Conservation (phyloP, 768 basidiomycete genomes). For the Calvatia gigantea region DNA sequence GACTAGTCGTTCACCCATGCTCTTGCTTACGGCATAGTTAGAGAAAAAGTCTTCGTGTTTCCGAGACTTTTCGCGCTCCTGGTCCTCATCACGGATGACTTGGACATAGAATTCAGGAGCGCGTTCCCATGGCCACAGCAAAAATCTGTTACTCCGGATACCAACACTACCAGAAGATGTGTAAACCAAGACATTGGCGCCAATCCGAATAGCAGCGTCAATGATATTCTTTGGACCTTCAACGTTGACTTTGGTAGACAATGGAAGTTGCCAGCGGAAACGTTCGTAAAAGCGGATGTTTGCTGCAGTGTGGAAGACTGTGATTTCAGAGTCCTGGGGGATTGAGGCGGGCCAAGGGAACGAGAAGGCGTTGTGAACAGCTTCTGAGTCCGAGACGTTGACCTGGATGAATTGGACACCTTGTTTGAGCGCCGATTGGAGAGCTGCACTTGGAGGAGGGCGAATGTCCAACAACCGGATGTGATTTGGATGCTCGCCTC, state of each 20-base stretch:
- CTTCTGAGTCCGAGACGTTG: constrained; percentile 51
- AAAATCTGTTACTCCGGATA: constrained; percentile 54
- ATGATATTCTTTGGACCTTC: constrained; percentile 66
- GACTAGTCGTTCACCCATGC: constrained; percentile 47
- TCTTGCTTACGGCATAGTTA: constrained; percentile 72
- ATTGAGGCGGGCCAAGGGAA: constrained; percentile 53
- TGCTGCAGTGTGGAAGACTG: constrained; percentile 76
- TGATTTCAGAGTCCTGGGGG: constrained; percentile 35
- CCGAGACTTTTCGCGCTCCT: constrained; percentile 37
- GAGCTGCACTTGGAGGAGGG: constrained; percentile 53
- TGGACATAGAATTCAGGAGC: constrained; percentile 58
- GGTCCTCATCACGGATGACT: constrained; percentile 59
- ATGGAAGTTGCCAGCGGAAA: constrained; percentile 41
- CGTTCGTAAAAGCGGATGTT: constrained; percentile 79
- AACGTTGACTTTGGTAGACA: constrained; percentile 63
- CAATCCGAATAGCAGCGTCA: constrained; percentile 49
- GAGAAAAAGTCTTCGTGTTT: constrained; percentile 65
- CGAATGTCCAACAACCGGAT: constrained; percentile 70
- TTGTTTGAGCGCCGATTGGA: constrained; percentile 47
- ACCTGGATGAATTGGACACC: constrained; percentile 56
- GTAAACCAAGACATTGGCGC: constrained; percentile 58
- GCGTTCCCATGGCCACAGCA: constrained; percentile 75
- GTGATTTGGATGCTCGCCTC: constrained; percentile 64
- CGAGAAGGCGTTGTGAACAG: constrained; percentile 58
- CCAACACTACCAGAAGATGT: constrained; percentile 72